phyloP scores from a whole-genome alignment of 257 asterid genomes.

The Solanum acaule region DNA sequence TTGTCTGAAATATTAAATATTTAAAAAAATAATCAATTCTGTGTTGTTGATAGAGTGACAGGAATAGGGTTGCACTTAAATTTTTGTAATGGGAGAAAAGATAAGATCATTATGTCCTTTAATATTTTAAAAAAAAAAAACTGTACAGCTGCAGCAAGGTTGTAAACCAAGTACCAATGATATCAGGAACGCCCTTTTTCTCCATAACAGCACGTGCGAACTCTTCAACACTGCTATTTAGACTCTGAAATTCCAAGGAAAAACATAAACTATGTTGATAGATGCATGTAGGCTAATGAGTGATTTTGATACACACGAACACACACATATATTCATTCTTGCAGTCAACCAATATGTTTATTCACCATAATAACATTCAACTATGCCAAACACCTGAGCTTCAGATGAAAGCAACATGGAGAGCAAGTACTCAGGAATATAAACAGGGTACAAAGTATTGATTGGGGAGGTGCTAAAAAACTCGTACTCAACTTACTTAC shows the following conservation, averaged over 20 bases:
- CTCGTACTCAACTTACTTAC: not conserved
- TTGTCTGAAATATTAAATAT: not conserved
- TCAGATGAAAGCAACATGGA: not conserved
- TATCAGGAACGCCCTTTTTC: slow-evolving; percentile 77
- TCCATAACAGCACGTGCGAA: slow-evolving; percentile 61
- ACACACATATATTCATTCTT: not conserved
- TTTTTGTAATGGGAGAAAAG: not conserved
- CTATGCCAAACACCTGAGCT: not conserved
- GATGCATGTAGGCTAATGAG: not conserved
- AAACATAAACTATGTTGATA: not conserved
- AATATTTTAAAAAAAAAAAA: not conserved
- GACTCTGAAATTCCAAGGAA: slow-evolving; percentile 28
- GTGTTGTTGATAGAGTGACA: not conserved
- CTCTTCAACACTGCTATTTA: slow-evolving; percentile 68
- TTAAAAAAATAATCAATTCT: not conserved
- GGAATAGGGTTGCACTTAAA: no score
- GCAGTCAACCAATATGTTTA: not conserved
- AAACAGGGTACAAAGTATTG: not conserved
- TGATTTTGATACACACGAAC: not conserved
- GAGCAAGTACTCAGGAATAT: not conserved
- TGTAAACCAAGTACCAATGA: slow-evolving; percentile 41
- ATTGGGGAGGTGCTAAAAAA: not conserved
- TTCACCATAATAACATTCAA: not conserved
- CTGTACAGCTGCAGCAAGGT: not conserved
- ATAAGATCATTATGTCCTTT: not conserved